Base-by-base conservation (phyloP, 1,284 basidiomycete species). In the Paramarasmius palmivorus region DNA sequence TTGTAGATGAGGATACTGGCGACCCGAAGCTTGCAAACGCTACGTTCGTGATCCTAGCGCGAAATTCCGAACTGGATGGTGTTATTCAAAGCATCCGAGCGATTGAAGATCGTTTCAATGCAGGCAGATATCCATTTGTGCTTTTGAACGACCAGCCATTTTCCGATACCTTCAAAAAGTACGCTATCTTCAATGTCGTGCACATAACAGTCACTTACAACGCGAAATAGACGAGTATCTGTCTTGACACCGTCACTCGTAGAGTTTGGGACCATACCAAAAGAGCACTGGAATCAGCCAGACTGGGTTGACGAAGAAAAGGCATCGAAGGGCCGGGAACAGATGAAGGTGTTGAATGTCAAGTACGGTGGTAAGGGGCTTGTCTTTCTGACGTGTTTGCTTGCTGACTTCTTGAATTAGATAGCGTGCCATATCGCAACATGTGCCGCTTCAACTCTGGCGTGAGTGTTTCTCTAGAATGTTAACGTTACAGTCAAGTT, bases 141-240 rank as follows among this genome's bases (percentile, higher is more conserved):
- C 83, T 86, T 63, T 64, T 86, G 55, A 86, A 86, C 65, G 82
- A 85, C 50, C 76, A 79, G 54, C 70, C 71, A 2, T 86, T 85
- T 62, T 67, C 71, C 20, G 79, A 83, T 17, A 77, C 81, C 23
- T 87, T 86, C 68, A 84, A 82, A 57, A 63, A 67, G 74, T 75
- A 22, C 39, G 39, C 29, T 12, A 38, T 35, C 38, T 26, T 32
- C 29, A 45, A 22, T n/a, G 20, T 22, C 2, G n/a, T 25, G 20
- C 51, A 23, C 36, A 17, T 40, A 44, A 22, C 17, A 19, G 44
- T 61, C 61, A 6, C 32, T 19, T 23, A 19, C 19, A 9, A 2
- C 39, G 17, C 19, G 2, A 40, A 17, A 3, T 49, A 75, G 74
- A 20, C 67, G 66, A 1, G 59, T 75, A 1, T 59, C 63, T 4